Evolutionary conservation across 2,329 filamentous ascomycete species (phyloP), one percentile per base, ranked within the genome.

Genomic region (Boeremia lycopersici): DNA sequence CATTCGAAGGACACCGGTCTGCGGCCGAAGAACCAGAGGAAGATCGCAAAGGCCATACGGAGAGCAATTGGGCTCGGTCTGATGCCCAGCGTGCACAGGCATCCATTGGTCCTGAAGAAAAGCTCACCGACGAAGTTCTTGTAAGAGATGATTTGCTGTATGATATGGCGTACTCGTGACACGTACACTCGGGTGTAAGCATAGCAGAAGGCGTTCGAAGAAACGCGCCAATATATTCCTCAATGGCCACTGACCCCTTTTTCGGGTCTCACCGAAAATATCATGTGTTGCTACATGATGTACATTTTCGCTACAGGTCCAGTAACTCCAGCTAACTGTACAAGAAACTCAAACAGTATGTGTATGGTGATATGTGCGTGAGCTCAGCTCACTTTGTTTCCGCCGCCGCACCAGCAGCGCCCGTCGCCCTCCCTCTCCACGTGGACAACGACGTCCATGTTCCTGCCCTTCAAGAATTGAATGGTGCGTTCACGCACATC

Each of bases 41-140:
- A 89, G 78, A 86, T 99, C 72, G 90, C 93, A 59, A 97, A 96
- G 81, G 93, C 96, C 48, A 89, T 99, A 67, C 83, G 95, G 62
- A 85, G 95, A 65, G 89, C 90, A 17, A 88, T 98, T 67, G 95
- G 93, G 1, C 83, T 97, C 71, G 95, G 95, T 13, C 80, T 98
- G 57, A 92, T 98, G 83, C 95, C 95, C 23, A 96, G 88, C 73
- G 89, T 96, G 50, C 90, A 99, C 79, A 81, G 82, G 62, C 95
- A 99, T 78, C 95, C 95, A 3, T 41, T 74, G 56, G 70, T 73
- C 25, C 34, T 73, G 51, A 73, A 71, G 64, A 67, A 65, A 59
- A 67, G 59, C 53, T 38, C 39, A 9, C 57, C 65, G 8, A 19
- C 41, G 3, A 62, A 66, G 17, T 74, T 72, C 43, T 30, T 62